Evolutionary conservation across 306 rosid species (phyloP), one percentile per base, ranked within the genome.

Genomic region (Glycine soja): DNA sequence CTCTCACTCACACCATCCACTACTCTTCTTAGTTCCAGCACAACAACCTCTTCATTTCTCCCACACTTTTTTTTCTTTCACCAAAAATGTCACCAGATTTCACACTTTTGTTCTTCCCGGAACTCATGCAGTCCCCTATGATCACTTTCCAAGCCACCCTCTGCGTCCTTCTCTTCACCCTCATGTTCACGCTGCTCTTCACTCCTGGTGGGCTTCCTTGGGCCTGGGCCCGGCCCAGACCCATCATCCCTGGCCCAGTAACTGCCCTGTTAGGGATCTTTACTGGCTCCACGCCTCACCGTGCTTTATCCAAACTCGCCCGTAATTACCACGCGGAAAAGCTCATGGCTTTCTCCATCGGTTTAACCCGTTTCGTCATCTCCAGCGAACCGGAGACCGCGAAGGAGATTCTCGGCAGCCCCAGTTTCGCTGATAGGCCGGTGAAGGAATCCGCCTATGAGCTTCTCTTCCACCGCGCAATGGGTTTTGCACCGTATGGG

Each of bases 401-500:
- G 0, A 91, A 90, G 15, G 97, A 93, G 75, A 89, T 93, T 54
- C 84, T 93, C 0, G 81, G 74, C 4, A 91, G 89, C 88, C 36
- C 94, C 0, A 86, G 77, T 58, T 91, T 93, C 4, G 97, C 91
- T 1, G 93, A 93, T 46, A 83, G 97, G 0, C 97, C 97, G 0
- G 88, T 93, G 3, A 93, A 91, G 48, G 94, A 93, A 54, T 91
- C 97, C 0, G 97, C 97, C 6, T 90, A 90, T 0, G 94, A 90
- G 86, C 97, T 93, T 10, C 66, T 93, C 9, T 93, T 93, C 45
- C 87, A 91, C 45, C 74, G 88, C 1, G 97, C 97, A 71, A 93
- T 91, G 93, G 97, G 97, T 0, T 93, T 93, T 10, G 94, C 97
- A 8, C 97, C 97, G 0, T 91, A 83, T 8, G 97, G 97, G 0